These are phyloP conservation scores for Iris macrosiphon DNA, from an alignment of 106 monocot species.

Conservation along the genomic window DNA sequence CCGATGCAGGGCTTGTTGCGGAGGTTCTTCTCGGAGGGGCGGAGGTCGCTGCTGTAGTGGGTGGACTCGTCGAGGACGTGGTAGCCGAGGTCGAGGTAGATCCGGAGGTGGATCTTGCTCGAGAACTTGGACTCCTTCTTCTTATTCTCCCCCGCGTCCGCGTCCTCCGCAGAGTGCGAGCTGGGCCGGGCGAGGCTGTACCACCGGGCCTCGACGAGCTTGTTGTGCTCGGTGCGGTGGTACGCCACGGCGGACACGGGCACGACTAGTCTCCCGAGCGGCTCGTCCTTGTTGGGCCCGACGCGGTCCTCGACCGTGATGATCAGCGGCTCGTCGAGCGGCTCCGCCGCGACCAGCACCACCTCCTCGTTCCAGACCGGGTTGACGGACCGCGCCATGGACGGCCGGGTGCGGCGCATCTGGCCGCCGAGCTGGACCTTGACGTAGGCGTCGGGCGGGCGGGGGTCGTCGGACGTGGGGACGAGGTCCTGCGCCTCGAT, in stretches of 20 bases:
- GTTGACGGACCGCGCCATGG: constrained; percentile 24
- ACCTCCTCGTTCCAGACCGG: constrained; percentile 81
- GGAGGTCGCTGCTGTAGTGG: constrained; percentile 85
- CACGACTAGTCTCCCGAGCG: constrained; percentile 48
- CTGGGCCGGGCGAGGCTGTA: constrained; percentile 44
- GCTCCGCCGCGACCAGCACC: constrained; percentile 79
- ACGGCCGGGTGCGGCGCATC: constrained; percentile 48
- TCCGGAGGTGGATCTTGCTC: constrained; percentile 74
- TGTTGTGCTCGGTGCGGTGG: constrained; percentile 44
- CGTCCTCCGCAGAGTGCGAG: constrained; percentile 9
- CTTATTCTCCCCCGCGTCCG: constrained; percentile 6
- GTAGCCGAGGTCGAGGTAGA: constrained; percentile 65
- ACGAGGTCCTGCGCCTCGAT: constrained; percentile 82
- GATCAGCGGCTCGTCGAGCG: constrained; percentile 72
- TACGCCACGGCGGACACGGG: constrained; percentile 31
- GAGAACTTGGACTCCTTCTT: constrained; percentile 74
- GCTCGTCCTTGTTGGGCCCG: constrained; percentile 42
- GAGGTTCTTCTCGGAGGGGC: constrained; percentile 31
- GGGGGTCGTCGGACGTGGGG: constrained; percentile 27
- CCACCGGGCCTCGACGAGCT: constrained; percentile 47
- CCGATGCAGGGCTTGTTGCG: constrained; percentile 47
- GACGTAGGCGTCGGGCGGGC: constrained; percentile 26
- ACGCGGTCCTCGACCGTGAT: constrained; percentile 70
- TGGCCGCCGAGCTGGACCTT: constrained; percentile 65
- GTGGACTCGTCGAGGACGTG: constrained; percentile 92